Percentiles rank a stretch among this genome's conserved stretches.
These are phyloP conservation scores for Globomyces pollinis-pini DNA, from an alignment of 192 early-diverging fungal genomes.

Conservation along the genomic window DNA sequence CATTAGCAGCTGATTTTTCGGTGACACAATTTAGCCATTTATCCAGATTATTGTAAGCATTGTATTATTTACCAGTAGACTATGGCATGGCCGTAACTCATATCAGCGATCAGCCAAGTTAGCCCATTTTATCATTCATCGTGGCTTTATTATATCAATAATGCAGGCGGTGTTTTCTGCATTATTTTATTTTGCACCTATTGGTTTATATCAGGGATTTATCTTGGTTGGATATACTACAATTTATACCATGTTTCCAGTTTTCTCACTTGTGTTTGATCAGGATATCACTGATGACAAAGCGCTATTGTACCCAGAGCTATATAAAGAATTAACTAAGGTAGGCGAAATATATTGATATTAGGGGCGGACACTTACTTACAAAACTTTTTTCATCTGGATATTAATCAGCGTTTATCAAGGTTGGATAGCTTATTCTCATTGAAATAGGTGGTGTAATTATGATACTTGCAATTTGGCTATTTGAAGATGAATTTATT, in stretches of 20 bases:
- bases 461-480: slow-evolving; percentile 87
- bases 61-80: too few species aligned
- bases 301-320: slow-evolving; percentile 84
- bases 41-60: slow-evolving; percentile 72
- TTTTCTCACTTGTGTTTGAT: slow-evolving; percentile 91
- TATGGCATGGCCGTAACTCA: slow-evolving; percentile 94
- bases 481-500: slow-evolving; percentile 94
- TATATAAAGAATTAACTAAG: slow-evolving; percentile 93
- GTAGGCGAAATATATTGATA: too few species aligned
- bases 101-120: slow-evolving; percentile 82
- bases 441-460: slow-evolving; percentile 66
- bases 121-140: slow-evolving; percentile 94
- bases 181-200: slow-evolving; percentile 95
- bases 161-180: slow-evolving; percentile 97
- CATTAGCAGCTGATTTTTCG: slow-evolving; percentile 89
- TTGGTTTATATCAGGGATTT: slow-evolving; percentile 78
- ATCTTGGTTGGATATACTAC: slow-evolving; percentile 91
- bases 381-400: slow-evolving; percentile 93
- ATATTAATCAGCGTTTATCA: slow-evolving; percentile 92
- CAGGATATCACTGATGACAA: slow-evolving; percentile 82
- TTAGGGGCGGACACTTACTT: slow-evolving; percentile 84
- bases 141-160: slow-evolving; percentile 92
- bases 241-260: slow-evolving; percentile 91
- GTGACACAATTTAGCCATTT: slow-evolving; percentile 82
- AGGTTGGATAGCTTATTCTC: slow-evolving; percentile 35